Base-by-base conservation (phyloP, 148 eudicot species). In the Persicaria tinctoria region DNA sequence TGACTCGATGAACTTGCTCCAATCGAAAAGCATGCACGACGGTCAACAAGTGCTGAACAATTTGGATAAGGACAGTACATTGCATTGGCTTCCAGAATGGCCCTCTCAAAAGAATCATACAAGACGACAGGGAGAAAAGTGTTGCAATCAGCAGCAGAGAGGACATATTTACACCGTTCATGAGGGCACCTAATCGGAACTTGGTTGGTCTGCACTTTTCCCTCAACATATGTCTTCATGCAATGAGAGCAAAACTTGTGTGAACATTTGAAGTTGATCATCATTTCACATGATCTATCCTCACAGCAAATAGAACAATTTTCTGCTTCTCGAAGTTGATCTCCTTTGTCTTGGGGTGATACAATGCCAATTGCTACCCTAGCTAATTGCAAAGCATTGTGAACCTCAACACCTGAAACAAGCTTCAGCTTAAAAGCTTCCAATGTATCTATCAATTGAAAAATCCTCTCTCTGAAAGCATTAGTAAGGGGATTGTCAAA, bases 211-310 rank as follows among this genome's bases (percentile, higher is more conserved):
- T 85, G 79, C 72, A 92, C 55, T 86, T 88, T 88, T 14, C 79
- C 89, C 48, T 90, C 89, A 38, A 91, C 91, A 78, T 90, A 86
- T 7, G 85, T 76, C 78, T 78, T 91, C 86, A 91, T 84, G 77
- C 97, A 91, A 76, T 81, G 89, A 49, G 97, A 92, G 80, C 97
- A 92, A 77, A 83, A 88, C 76, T 82, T 87, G 83, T 92, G 95
- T 66, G 89, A 85, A 64, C 97, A 92, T 79, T 82, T 86, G 69
- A 92, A 73, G 6, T 76, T 81, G 70, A 87, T 73, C 81, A 84
- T 85, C 93, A 90, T 87, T 51, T 74, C 62, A 20, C 81, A 47
- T 72, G 84, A 88, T 80, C 86, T 90, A 73, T 90, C 90, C 73
- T 92, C 86, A 16, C 93, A 83, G 70, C 97, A 92, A 74, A 88